Conservation (phyloP, 192 early-diverging fungal genomes). For the Coemansia sp. region DNA sequence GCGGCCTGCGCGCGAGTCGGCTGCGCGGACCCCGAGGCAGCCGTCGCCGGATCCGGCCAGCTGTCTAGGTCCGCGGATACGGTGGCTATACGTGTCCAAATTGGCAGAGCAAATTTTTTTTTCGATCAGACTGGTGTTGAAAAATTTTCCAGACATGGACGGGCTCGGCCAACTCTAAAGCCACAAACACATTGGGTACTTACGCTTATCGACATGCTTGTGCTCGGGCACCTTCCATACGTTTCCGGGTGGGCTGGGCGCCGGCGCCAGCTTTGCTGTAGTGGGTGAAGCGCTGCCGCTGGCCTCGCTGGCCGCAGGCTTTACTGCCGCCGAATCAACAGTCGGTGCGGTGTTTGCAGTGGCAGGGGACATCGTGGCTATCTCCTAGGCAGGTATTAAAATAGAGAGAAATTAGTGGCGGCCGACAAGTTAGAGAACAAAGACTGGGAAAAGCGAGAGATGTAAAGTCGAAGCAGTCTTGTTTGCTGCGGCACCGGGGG, state of each 20-base stretch:
- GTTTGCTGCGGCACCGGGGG: conserved; percentile 1
- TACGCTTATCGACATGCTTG: conserved; percentile 20
- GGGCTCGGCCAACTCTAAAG: not conserved
- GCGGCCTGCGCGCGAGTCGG: conserved; percentile 4
- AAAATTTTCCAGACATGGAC: not conserved
- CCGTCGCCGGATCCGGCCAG: conserved; percentile 54
- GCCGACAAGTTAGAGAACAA: not conserved
- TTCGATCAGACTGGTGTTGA: not conserved
- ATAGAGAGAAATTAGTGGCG: not conserved
- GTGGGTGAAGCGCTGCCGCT: conserved; percentile 8
- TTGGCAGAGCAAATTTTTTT: not conserved
- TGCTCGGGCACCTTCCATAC: conserved; percentile 55
- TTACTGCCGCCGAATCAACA: conserved; percentile 7
- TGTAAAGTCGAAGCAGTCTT: not conserved
- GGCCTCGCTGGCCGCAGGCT: conserved; percentile 3
- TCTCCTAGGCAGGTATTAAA: conserved; percentile 4
- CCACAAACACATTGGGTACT: conserved; percentile 1
- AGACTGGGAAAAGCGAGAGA: not conserved
- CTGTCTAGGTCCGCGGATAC: conserved; percentile 27
- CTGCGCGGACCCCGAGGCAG: conserved; percentile 21
- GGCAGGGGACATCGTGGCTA: conserved; percentile 23
- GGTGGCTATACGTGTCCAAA: conserved; percentile 12
- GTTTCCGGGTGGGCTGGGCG: conserved; percentile 35
- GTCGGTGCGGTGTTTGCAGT: conserved; percentile 15
- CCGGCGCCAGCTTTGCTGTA: conserved; percentile 4